These are phyloP conservation scores for Hirschfeldia incana DNA, from an alignment of 345 rosid species.

Conservation along the genomic window DNA sequence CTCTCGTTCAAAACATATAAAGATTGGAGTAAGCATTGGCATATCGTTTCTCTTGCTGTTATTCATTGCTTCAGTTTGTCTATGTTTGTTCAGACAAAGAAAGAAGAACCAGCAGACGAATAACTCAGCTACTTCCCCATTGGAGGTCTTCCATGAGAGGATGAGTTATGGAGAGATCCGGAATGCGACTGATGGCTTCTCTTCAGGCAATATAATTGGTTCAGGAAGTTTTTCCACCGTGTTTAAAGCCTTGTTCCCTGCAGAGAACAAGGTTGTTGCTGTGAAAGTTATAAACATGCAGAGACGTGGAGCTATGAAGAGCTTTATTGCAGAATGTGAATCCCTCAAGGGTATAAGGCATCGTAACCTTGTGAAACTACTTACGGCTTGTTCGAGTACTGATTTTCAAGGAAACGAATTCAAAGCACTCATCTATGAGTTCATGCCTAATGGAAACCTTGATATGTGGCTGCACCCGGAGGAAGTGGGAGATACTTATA, in stretches of 20 bases:
- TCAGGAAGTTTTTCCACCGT: background rate
- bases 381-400: background rate
- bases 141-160: background rate
- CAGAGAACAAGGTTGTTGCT: background rate
- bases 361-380: background rate
- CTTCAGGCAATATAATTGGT: background rate
- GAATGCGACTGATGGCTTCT: background rate
- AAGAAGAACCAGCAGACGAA: background rate
- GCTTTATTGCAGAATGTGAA: background rate
- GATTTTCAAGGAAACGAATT: background rate
- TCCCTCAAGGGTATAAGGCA: background rate
- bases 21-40: background rate
- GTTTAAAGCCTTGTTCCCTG: background rate
- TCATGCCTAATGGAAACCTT: background rate
- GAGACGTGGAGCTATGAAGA: background rate
- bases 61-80: background rate
- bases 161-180: background rate
- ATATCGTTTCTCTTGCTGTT: background rate
- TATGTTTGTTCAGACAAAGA: background rate
- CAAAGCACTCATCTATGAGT: background rate
- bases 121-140: background rate
- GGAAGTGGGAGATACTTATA: background rate
- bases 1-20: background rate
- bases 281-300: background rate
- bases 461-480: background rate